These are phyloP conservation scores for Podila clonocystis DNA, from an alignment of 192 early-diverging fungal genomes.

Conservation along the genomic window DNA sequence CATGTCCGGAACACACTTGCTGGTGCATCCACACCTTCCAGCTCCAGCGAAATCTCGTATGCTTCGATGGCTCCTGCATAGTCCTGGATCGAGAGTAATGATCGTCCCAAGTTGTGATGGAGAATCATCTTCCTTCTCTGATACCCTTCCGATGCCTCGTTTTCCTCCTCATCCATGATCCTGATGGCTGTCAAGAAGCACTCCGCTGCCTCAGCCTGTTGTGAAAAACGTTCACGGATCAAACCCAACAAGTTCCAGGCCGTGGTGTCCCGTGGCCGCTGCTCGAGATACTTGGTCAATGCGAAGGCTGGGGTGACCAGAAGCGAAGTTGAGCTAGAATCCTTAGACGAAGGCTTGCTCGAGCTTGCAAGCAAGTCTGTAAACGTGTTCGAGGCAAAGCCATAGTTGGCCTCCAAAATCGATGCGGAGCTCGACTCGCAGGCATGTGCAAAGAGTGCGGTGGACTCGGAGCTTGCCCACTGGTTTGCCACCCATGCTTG, in stretches of 20 bases:
- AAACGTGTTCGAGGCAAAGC: constrained; percentile 61
- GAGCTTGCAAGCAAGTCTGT: constrained; percentile 30
- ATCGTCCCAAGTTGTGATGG: constrained; percentile 75
- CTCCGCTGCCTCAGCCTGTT: constrained; percentile 72
- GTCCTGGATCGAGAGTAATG: constrained; percentile 67
- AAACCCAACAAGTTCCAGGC: constrained; percentile 79
- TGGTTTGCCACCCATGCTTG: constrained; percentile 80
- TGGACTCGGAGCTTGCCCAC: constrained; percentile 61
- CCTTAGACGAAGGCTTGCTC: constrained; percentile 20
- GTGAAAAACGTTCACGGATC: constrained; percentile 77
- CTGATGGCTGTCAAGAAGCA: constrained; percentile 60
- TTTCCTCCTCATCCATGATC: constrained; percentile 27
- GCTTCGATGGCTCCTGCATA: constrained; percentile 67
- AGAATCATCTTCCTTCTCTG: constrained; percentile 54
- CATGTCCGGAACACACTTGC: constrained; percentile 39
- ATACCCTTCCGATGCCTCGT: not conserved
- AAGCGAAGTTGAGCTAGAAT: constrained; percentile 27
- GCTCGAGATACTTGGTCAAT: constrained; percentile 74
- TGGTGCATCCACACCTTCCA: constrained; percentile 14
- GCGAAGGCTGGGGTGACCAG: constrained; percentile 66
- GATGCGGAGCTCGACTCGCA: constrained; percentile 72
- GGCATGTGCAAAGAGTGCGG: constrained; percentile 82
- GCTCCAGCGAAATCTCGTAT: constrained; percentile 56
- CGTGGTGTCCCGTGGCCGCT: constrained; percentile 60
- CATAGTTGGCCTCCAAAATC: constrained; percentile 72